Conservation (phyloP, 306 rosid species). For the Corylus avellana region DNA sequence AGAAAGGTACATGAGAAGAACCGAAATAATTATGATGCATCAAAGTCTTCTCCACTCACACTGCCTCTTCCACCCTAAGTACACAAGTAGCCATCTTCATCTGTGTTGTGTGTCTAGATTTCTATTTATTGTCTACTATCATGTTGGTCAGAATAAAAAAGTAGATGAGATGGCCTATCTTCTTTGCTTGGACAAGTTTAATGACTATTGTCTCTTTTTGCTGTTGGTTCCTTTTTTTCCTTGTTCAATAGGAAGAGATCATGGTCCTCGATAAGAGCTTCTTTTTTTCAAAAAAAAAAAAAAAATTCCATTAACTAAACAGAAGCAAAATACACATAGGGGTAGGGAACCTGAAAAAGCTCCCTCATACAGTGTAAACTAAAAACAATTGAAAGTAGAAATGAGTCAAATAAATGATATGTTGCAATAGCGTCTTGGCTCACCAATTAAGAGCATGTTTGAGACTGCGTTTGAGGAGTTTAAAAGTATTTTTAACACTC, state of each 20-base stretch:
- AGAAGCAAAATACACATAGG: too few species aligned
- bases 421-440: too few species aligned
- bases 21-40: slow-evolving; percentile 28
- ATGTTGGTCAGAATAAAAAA: background rate
- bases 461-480: too few species aligned
- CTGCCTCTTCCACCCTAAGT: slow-evolving; percentile 4
- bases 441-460: too few species aligned
- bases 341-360: too few species aligned
- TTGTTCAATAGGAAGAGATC: background rate
- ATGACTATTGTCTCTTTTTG: background rate
- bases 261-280: background rate
- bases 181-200: background rate
- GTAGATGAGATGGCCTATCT: background rate
- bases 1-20: slow-evolving; percentile 50
- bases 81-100: slow-evolving; percentile 1
- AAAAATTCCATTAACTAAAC: too few species aligned
- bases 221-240: background rate
- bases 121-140: background rate
- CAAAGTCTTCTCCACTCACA: slow-evolving; percentile 6
- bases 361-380: too few species aligned
- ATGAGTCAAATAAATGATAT: too few species aligned
- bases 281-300: too few species aligned
- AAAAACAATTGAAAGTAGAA: too few species aligned
- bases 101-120: background rate
- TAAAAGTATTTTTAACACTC: too few species aligned